These are phyloP conservation scores for Saturnispora bothae DNA, from an alignment of 805 yeast species.

Conservation along the genomic window DNA sequence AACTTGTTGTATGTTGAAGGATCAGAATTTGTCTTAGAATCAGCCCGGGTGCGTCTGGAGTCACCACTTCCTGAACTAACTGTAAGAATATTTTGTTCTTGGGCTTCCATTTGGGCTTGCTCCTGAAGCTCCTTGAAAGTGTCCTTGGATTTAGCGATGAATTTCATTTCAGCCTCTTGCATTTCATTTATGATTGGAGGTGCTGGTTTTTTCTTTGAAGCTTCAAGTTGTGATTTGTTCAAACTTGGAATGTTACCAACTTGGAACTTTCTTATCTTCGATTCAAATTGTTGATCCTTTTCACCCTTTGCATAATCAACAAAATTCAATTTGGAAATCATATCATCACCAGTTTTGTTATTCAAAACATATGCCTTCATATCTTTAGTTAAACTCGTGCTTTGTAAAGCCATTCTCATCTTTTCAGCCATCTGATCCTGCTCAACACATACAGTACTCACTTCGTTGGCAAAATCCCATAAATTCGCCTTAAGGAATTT, in stretches of 20 bases:
- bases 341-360: constrained; percentile 56
- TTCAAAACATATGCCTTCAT: constrained; percentile 40
- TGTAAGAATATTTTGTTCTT: constrained; percentile 5
- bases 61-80: constrained; percentile 3
- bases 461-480: constrained; percentile 69
- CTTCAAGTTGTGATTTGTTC: constrained; percentile 1
- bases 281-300: constrained; percentile 4
- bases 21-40: constrained; percentile 16
- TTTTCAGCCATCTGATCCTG: constrained; percentile 70
- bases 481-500: constrained; percentile 58
- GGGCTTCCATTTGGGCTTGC: constrained; percentile 20
- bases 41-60: neutral
- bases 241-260: constrained; percentile 15
- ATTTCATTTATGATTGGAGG: constrained; percentile 23
- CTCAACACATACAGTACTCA: constrained; percentile 66
- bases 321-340: constrained; percentile 50
- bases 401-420: constrained; percentile 56
- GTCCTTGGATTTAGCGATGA: constrained; percentile 22
- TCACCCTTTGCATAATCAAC: constrained; percentile 41
- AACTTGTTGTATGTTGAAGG: constrained; percentile 20
- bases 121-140: constrained; percentile 23
- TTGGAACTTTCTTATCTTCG: constrained; percentile 8
- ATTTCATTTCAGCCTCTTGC: constrained; percentile 20
- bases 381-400: constrained; percentile 54
- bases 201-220: constrained; percentile 14